These are phyloP conservation scores for Ogataea minuta DNA, from an alignment of 805 yeast genomes.

Conservation along the genomic window DNA sequence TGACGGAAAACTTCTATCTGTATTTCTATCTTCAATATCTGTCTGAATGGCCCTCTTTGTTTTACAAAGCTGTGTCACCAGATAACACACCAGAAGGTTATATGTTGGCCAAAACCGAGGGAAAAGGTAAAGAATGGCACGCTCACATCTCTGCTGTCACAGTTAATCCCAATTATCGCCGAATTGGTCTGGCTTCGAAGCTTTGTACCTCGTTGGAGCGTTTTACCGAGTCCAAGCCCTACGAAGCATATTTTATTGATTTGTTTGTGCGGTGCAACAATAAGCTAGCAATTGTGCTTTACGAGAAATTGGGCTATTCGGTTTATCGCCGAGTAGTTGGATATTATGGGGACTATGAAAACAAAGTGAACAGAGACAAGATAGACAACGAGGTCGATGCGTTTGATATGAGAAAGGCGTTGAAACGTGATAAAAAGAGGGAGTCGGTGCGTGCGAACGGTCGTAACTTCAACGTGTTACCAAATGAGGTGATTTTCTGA, in stretches of 20 bases:
- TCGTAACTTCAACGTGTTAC: conserved; percentile 54
- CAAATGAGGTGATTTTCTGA: conserved; percentile 63
- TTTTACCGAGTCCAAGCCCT: conserved; percentile 70
- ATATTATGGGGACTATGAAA: conserved; percentile 62
- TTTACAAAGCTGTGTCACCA: conserved; percentile 63
- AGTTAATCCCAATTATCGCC: conserved; percentile 73
- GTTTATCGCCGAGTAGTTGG: conserved; percentile 86
- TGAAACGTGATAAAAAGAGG: conserved; percentile 52
- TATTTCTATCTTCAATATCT: conserved; percentile 84
- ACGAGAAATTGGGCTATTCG: conserved; percentile 82
- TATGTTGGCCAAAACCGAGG: conserved; percentile 97
- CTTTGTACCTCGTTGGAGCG: conserved; percentile 72
- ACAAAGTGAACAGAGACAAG: conserved; percentile 40
- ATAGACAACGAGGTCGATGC: conserved; percentile 77
- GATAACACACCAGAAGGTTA: conserved; percentile 53
- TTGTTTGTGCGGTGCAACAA: conserved; percentile 89
- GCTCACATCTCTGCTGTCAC: conserved; percentile 97
- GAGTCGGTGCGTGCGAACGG: conserved; percentile 63
- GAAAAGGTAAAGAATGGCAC: conserved; percentile 84
- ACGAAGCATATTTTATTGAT: conserved; percentile 82
- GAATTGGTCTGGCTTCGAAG: conserved; percentile 82
- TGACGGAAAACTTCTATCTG: conserved; percentile 88
- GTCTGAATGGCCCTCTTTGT: conserved; percentile 82
- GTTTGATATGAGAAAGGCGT: conserved; percentile 75
- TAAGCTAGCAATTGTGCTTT: conserved; percentile 71